Evolutionary conservation across 768 basidiomycete species (phyloP), one percentile per base, ranked within the genome.

Genomic region (Tulasnella calospora): DNA sequence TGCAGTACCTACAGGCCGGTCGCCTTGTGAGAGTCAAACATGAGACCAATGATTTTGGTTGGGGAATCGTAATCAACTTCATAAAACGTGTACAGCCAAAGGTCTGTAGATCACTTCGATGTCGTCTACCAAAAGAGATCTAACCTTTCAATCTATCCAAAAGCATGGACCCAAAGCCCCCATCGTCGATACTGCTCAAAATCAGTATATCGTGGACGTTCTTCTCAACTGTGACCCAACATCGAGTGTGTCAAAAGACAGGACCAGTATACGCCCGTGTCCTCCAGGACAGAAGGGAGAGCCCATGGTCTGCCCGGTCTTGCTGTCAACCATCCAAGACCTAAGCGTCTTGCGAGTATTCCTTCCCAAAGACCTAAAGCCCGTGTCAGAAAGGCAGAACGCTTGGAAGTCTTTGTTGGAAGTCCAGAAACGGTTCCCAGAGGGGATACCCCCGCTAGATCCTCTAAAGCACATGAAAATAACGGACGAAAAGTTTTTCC

Each of bases 391-490:
- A 9, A 88, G 96, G 46, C 93, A 94, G 80, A 94, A 92, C 2
- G 89, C 90, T 1, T 96, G 94, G 92, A 96, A 96, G 86, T 93
- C 92, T 79, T 90, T 99, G 21, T 83, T 91, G 41, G 97, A 99
- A 83, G 94, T 98, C n/a, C 91, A 96, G 79, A 89, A 91, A 77
- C 89, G 96, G 72, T 96, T 96, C 85, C 94, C 95, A 0, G 89
- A 94, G 70, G 96, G 95, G 1, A 90, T 98, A 77, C 86, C 93
- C 0, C 85, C 96, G 10, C 87, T 99, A 15, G 98, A 99, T 83
- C 98, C 98, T 0, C 87, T 99, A 38, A 88, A 94, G 82, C 95
- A 98, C 83, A 96, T 99, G 95, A 92, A 91, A 13, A 98, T 99
- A 83, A 94, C 92, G 78, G 98, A 99, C 81, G 93, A 94, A 46